These are phyloP conservation scores for Fragosphaeria purpurea DNA, from an alignment of 2,329 filamentous ascomycete genomes.

Conservation along the genomic window DNA sequence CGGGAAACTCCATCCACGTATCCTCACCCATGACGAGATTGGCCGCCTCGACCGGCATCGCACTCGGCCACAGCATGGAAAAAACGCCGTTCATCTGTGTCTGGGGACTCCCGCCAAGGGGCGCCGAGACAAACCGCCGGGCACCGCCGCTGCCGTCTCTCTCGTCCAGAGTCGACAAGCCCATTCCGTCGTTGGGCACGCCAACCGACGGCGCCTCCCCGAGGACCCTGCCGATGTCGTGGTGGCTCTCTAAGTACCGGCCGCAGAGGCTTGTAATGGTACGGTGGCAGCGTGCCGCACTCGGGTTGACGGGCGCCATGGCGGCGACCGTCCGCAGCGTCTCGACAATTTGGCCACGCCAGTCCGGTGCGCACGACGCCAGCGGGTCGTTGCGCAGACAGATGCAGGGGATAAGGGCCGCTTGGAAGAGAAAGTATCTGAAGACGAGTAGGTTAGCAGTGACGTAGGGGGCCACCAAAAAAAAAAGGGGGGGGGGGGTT, in stretches of 20 bases:
- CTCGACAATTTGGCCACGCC: slow-evolving; percentile 29
- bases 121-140: not conserved
- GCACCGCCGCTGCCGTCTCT: too few relatives aligned
- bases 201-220: not conserved
- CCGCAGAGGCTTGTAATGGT: slow-evolving; percentile 32
- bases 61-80: slow-evolving; percentile 37
- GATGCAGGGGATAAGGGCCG: slow-evolving; percentile 36
- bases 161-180: too few relatives aligned
- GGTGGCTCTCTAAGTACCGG: slow-evolving; percentile 19
- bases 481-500: slow-evolving; percentile 3
- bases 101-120: slow-evolving; percentile 28
- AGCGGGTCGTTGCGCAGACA: slow-evolving; percentile 33
- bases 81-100: slow-evolving; percentile 33
- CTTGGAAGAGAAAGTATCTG: slow-evolving; percentile 38
- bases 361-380: slow-evolving; percentile 25
- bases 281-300: slow-evolving; percentile 30
- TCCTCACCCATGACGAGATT: slow-evolving; percentile 29
- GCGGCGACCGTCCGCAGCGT: slow-evolving; percentile 27
- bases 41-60: slow-evolving; percentile 24
- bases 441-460: not conserved
- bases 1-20: slow-evolving; percentile 27
- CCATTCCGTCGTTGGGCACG: not conserved
- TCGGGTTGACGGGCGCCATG: slow-evolving; percentile 28
- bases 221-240: not conserved
- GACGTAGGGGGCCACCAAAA: not conserved